Conservation (phyloP, 768 basidiomycete genomes). For the Tricholoma sp. region DNA sequence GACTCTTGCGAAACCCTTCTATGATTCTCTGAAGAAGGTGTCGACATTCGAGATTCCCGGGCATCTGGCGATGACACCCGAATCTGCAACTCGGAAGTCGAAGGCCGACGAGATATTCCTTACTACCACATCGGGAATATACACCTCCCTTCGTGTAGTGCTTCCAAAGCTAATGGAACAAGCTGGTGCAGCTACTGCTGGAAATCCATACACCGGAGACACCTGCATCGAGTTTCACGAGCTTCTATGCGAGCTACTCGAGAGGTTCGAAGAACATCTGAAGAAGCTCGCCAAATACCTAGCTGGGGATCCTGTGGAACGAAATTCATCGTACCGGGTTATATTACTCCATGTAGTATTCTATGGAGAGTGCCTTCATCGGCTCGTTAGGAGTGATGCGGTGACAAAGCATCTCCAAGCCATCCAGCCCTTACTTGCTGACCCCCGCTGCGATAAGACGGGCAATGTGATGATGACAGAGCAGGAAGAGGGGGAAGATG, state of each 20-base stretch:
- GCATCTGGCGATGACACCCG: background rate
- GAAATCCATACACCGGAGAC: background rate
- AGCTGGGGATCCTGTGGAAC: background rate
- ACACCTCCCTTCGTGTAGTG: background rate
- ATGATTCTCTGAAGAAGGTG: background rate
- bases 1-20: background rate
- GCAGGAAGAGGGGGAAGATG: background rate
- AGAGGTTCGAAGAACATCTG: background rate
- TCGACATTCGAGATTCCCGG: background rate
- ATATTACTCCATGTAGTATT: background rate
- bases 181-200: background rate
- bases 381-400: background rate
- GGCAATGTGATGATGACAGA: background rate
- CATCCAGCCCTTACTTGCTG: background rate
- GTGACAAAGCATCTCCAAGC: background rate
- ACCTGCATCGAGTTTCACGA: background rate
- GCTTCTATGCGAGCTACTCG: background rate
- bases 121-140: background rate
- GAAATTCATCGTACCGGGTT: background rate
- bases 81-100: background rate
- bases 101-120: background rate
- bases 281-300: background rate
- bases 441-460: background rate
- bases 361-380: background rate
- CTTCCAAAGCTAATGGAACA: background rate